Evolutionary conservation across 768 basidiomycete genomes (phyloP), one percentile per base, ranked within the genome.

Genomic region (Suillus subaureus): DNA sequence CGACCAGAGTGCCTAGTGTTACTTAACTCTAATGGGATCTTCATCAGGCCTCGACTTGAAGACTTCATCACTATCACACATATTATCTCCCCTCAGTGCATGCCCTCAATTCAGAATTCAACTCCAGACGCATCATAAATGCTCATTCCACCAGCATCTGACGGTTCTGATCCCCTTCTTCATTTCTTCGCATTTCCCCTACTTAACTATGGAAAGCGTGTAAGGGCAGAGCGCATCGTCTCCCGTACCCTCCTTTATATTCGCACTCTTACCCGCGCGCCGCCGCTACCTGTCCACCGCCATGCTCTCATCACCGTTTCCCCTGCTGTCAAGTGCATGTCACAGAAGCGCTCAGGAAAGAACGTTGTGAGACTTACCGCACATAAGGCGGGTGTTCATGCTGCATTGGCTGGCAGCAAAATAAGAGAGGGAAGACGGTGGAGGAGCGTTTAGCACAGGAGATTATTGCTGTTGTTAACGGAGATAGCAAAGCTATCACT

Each of bases 111-210:
- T 49, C 47, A n/a, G 6, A n/a, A 37, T 23, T 9, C n/a, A 5
- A 49, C 49, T 16, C 56, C n/a, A n/a, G 21, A 56, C 21, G 18
- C 58, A 6, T 16, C 67, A 6, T 66, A 66, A 54, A 81, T 84
- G 68, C 82, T 88, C 70, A 85, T 94, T 23, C 91, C 92, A 4
- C 91, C 91, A n/a, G 81, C 83, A 1, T 83, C 86, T 61, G n/a
- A n/a, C n/a, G n/a, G n/a, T n/a, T n/a, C n/a, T n/a, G 91, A 93
- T 74, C 93, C 93, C 1, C 81, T 94, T 4, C 85, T 94, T 6
- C 80, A 85, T 66, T 88, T 89, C 70, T 74, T 94, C 61, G 81
- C 91, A 3, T 87, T 86, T 21, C 76, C 79, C 63, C 78, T 93
- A 56, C 89, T 89, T 80, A 73, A 72, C 43, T 77, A 90, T 73